Evolutionary conservation across 345 rosid species (phyloP), one percentile per base, ranked within the genome.

Genomic region (Salix purpurea): DNA sequence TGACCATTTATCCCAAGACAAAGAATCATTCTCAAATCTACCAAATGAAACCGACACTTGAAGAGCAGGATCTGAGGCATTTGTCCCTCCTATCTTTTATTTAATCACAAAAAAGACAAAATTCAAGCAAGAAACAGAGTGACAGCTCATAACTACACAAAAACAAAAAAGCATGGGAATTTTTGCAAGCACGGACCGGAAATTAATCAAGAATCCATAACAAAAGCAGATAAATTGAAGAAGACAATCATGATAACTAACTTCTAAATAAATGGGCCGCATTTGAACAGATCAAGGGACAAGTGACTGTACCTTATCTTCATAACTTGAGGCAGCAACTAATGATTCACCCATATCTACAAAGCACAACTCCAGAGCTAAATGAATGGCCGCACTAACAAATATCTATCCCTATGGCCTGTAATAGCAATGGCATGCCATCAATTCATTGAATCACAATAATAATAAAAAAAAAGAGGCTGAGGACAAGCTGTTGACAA

Each of bases 1-100:
- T 0, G 96, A 93, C 89, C 92, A 90, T 77, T 84, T 96, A 84
- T 91, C 98, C 99, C 99, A 96, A 24, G 99, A 93, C 72, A 91
- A 87, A 30, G 97, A 87, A 89, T 93, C 98, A 68, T 83, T 90
- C 82, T 91, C 94, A 87, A 93, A 93, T 84, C 92, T 91, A 60
- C 98, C 98, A 68, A 93, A 93, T 15, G 99, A 96, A 54, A 93
- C 91, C 36, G 98, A 96, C 81, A 84, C 96, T 80, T 91, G 86
- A 64, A 90, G 84, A 66, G 76, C 86, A 68, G 93, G 90, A 62
- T 83, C 87, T 50, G 92, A 79, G 65, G 87, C 81, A 81, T 74
- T 86, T 67, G 81, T 85, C 74, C 79, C 82, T 71, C 87, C 86
- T 79, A 89, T 89, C 93, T 91, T 79, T 80, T 76, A 72, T 77